Conservation (phyloP, 352 stramenopile genomes). For the Globisporangium camurandrum region DNA sequence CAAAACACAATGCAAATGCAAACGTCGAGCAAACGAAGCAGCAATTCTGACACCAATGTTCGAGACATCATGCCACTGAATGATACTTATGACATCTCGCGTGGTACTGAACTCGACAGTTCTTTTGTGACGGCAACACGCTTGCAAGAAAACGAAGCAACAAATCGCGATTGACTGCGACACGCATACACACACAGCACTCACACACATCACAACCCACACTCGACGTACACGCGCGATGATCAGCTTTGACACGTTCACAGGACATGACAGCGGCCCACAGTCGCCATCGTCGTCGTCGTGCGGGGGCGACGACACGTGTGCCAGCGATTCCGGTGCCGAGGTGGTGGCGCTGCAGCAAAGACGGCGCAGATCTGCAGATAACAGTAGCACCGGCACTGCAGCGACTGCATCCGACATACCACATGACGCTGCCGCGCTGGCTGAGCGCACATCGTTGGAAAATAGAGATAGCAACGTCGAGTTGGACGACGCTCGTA, state of each 20-base stretch:
- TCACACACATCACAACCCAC: too few relatives aligned
- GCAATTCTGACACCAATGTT: too few relatives aligned
- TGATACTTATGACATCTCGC: too few relatives aligned
- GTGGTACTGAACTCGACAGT: too few relatives aligned
- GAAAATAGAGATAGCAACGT: conserved; percentile 1
- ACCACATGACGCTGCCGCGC: conserved; percentile 12
- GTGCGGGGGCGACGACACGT: conserved; percentile 2
- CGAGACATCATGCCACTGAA: too few relatives aligned
- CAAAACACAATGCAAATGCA: too few relatives aligned
- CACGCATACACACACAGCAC: neutral
- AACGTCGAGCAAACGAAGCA: too few relatives aligned
- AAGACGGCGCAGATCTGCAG: neutral
- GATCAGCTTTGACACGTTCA: conserved; percentile 81
- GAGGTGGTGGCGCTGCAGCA: conserved; percentile 9
- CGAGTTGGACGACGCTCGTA: conserved; percentile 14
- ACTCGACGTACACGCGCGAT: conserved; percentile 21
- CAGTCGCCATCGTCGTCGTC: neutral
- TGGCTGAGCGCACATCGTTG: conserved; percentile 1
- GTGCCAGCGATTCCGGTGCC: conserved; percentile 14
- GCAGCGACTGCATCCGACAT: conserved; percentile 9
- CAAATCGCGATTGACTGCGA: neutral
- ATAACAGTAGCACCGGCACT: neutral
- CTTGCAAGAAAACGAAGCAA: too few relatives aligned
- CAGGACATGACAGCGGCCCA: conserved; percentile 14
- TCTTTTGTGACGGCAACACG: too few relatives aligned